These are phyloP conservation scores for Polychaeton citri DNA, from an alignment of 2,329 filamentous ascomycete species.

Conservation along the genomic window DNA sequence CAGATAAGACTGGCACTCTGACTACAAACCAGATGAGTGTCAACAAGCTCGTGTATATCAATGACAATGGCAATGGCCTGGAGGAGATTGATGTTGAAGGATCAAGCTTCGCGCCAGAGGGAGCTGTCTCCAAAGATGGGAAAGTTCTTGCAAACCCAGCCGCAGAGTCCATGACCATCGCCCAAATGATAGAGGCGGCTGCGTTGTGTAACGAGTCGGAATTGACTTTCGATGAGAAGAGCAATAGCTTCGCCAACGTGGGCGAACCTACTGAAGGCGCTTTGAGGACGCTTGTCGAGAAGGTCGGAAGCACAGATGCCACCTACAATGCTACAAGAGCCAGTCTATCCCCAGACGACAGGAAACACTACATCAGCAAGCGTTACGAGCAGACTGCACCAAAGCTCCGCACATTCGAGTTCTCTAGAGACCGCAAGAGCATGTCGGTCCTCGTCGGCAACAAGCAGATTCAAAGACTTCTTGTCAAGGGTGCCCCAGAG, in stretches of 20 bases:
- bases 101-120: constrained; percentile 79
- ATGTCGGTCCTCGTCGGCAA: constrained; percentile 88
- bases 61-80: constrained; percentile 56
- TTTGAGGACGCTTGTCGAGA: constrained; percentile 79
- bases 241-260: constrained; percentile 62
- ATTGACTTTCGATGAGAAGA: constrained; percentile 68
- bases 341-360: constrained; percentile 39
- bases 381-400: constrained; percentile 67
- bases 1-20: constrained; percentile 95
- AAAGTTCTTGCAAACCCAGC: constrained; percentile 56
- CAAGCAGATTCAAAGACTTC: constrained; percentile 58
- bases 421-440: constrained; percentile 94
- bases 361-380: constrained; percentile 68
- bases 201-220: constrained; percentile 81
- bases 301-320: constrained; percentile 71
- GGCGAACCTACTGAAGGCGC: constrained; percentile 95
- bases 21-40: constrained; percentile 99
- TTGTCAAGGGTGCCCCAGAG: constrained; percentile 95
- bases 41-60: constrained; percentile 77
- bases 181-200: constrained; percentile 58
- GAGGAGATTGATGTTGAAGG: constrained; percentile 85
- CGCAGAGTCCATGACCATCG: constrained; percentile 59
- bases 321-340: constrained; percentile 40
- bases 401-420: constrained; percentile 81
- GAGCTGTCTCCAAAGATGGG: constrained; percentile 54